Conservation (phyloP, 1,284 basidiomycete species). For the Irpex sp. region DNA sequence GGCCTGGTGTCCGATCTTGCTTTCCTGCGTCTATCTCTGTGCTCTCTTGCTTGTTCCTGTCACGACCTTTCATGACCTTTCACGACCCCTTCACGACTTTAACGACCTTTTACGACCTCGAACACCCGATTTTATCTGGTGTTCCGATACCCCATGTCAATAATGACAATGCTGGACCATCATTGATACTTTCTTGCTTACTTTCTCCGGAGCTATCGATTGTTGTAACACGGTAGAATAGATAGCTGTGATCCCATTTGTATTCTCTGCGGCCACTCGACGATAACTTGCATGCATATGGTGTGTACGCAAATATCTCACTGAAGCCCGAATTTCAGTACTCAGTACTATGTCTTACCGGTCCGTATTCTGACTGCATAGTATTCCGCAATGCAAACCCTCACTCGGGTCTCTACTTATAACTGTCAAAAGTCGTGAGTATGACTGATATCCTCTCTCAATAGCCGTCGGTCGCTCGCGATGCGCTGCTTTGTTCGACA, state of each 20-base stretch:
- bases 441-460: too few species aligned
- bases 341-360: background rate
- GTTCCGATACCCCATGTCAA: background rate
- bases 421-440: too few species aligned
- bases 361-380: background rate
- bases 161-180: background rate
- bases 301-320: too few species aligned
- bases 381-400: background rate
- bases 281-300: background rate
- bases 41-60: slow-evolving; percentile 4
- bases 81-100: slow-evolving; percentile 1
- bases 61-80: slow-evolving; percentile 12
- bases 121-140: background rate
- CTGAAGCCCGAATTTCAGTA: too few species aligned
- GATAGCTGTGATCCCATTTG: background rate
- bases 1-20: background rate
- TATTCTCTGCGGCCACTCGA: background rate
- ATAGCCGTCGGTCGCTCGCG: too few species aligned
- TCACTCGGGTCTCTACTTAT: background rate
- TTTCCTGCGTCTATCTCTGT: background rate
- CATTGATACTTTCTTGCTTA: background rate
- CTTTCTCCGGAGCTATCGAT: background rate
- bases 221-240: background rate
- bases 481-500: too few species aligned
- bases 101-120: background rate